Percentiles rank a stretch among this genome's conserved stretches.
phyloP scores from a whole-genome alignment of 2,329 filamentous ascomycete species.

The Pestalotiopsis fici region DNA sequence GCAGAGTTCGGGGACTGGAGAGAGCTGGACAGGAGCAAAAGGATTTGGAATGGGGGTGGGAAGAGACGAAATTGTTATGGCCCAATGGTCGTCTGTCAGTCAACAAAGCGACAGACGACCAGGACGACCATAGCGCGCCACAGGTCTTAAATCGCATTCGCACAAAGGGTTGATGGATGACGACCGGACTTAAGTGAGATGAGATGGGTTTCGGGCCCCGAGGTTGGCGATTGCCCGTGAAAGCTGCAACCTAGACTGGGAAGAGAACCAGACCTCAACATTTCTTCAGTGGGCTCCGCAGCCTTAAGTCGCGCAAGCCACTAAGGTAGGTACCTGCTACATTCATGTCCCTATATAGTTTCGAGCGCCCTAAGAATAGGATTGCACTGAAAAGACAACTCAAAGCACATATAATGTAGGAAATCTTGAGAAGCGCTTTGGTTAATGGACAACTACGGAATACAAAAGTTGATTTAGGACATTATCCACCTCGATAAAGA shows the following conservation, averaged over 20 bases:
- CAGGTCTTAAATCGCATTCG: conserved; percentile 4
- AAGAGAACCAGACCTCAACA: not conserved
- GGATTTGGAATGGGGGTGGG: not conserved
- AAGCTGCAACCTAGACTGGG: not conserved
- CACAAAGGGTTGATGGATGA: not conserved
- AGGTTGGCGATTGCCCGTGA: not conserved
- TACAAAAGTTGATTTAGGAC: too few relatives aligned
- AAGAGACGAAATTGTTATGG: not conserved
- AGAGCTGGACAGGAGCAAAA: not conserved
- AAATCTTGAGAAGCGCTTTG: too few relatives aligned
- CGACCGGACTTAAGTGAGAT: not conserved
- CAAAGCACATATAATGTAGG: too few relatives aligned
- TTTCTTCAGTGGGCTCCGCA: not conserved
- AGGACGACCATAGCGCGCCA: not conserved
- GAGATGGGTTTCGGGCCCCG: conserved; percentile 1
- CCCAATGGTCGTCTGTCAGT: not conserved
- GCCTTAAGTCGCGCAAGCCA: not conserved
- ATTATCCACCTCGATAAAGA: too few relatives aligned
- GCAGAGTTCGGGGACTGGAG: not conserved
- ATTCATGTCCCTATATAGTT: too few relatives aligned
- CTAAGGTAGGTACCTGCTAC: too few relatives aligned
- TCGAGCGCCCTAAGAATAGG: too few relatives aligned
- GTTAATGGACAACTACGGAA: too few relatives aligned
- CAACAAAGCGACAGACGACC: not conserved
- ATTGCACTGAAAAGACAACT: too few relatives aligned